Conservation (phyloP, 495 filamentous ascomycete genomes). For the Trichoderma reesei region DNA sequence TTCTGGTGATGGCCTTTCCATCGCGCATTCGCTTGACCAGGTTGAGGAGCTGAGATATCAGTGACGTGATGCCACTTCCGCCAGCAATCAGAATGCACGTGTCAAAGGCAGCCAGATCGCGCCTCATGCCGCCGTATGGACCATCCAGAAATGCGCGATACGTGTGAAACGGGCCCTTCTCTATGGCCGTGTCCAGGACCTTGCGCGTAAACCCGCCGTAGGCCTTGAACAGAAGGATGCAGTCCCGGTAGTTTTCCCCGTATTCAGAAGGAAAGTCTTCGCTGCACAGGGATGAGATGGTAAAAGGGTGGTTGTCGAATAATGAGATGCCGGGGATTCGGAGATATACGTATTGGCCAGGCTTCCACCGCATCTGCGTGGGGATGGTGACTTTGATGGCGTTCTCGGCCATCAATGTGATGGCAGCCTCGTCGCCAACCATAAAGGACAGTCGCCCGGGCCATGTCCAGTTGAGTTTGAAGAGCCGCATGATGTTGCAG, state of each 20-base stretch:
- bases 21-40: conserved; percentile 91
- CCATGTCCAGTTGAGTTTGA: conserved; percentile 79
- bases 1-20: conserved; percentile 83
- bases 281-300: conserved; percentile 78
- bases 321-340: conserved; percentile 85
- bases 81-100: conserved; percentile 87
- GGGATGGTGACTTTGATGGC: conserved; percentile 90
- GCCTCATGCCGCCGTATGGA: conserved; percentile 88
- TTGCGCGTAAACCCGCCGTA: conserved; percentile 80
- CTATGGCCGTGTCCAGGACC: conserved; percentile 65
- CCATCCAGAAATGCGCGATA: conserved; percentile 88
- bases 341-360: conserved; percentile 90
- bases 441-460: conserved; percentile 65
- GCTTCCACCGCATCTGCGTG: conserved; percentile 84
- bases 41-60: conserved; percentile 81
- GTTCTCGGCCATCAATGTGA: conserved; percentile 81
- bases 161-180: conserved; percentile 74
- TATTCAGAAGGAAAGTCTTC: conserved; percentile 82
- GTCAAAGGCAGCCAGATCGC: conserved; percentile 86
- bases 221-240: conserved; percentile 82
- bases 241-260: conserved; percentile 76
- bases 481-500: conserved; percentile 54
- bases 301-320: conserved; percentile 92
- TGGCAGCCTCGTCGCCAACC: conserved; percentile 77
- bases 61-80: conserved; percentile 87